Base-by-base conservation (phyloP, 257 asterid species). In the Coffea canephora region DNA sequence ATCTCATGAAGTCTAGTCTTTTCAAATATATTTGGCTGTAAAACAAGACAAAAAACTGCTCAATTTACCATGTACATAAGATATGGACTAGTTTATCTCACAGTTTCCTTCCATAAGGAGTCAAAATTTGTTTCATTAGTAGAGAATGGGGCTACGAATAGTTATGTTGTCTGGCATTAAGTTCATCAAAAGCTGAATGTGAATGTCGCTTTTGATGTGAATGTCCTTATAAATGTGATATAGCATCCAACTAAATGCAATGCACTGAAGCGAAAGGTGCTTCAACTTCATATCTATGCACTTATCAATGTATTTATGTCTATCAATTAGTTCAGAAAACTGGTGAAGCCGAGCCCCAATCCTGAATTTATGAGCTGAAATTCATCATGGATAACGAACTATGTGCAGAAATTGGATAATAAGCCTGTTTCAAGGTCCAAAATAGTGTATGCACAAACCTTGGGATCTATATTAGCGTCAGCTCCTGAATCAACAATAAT, bases 401-500 rank as follows among this genome's bases (percentile, higher is more conserved):
- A 36, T 46, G 74, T 74, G 52, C 31, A 71, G 43, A 27, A 11
- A 87, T 41, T 25, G 36, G 19, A 3, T 67, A 65, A 62, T 10
- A 11, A 10, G 54, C 69, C 73, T 71, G 71, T 39, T 81, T 71
- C 75, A 50, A 70, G 52, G 6, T 31, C 39, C 45, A 62, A 76
- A 62, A 55, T 13, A 3, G 16, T 54, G 9, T 21, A 49, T 19
- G 57, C 77, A 83, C 86, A 49, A 75, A 94, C 98, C 98, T 90
- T 93, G 34, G 98, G 97, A 85, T 92, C 93, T 48, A 93, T 72
- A 41, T 89, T 82, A 41, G 98, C 98, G 81, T 95, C 98, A 31
- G 92, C 98, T 79, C 98, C 98, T 4, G 98, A 95, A 80, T 95
- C 98, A 13, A 95, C 94, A 4, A 93, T 84, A 78, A 96, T 93